Evolutionary conservation across 768 basidiomycete genomes (phyloP), one percentile per base, ranked within the genome.

Genomic region (Boletus huronensis): DNA sequence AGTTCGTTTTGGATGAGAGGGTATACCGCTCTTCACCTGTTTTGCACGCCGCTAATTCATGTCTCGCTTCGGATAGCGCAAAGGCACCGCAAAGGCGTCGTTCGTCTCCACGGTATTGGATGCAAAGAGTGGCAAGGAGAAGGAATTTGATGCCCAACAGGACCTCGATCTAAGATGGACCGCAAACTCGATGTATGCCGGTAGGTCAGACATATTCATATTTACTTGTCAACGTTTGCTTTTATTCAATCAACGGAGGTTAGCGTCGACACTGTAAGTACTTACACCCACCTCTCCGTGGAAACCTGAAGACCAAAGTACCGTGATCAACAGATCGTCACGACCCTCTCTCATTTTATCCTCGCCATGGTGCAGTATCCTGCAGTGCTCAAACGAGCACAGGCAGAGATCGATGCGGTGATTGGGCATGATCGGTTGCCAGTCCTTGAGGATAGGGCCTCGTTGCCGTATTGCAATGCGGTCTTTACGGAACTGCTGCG

Each of bases 161-260:
- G 84, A 87, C 61, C 83, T 82, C 57, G 88, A 90, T 59, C 73
- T 90, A 43, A 84, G 86, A 54, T 88, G 87, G 86, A 82, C 85
- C 1, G 88, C 89, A n/a, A 89, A 90, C 66, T 89, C 87, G 29
- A 88, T 90, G 85, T 90, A 87, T 64, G 73, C 77, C 6, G 74
- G 74, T 68, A 65, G 59, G 72, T 63, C 38, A 35, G 54, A 3
- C 50, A 11, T 40, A 19, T 16, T 36, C 50, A 11, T 40, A 19
- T 16, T 36, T 53, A 14, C 17, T 28, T 14, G n/a, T 14, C 14
- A 7, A 0, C 3, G 11, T 13, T 34, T 23, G 23, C 14, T 6
- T 9, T 51, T 28, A 13, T 31, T 48, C 14, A 35, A 35, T 13
- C 7, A 34, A 48, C 40, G 31, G 16, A 40, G 54, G 82, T 79